phyloP scores from a whole-genome alignment of 2,329 filamentous ascomycete species.

The Fusarium veterinarium region DNA sequence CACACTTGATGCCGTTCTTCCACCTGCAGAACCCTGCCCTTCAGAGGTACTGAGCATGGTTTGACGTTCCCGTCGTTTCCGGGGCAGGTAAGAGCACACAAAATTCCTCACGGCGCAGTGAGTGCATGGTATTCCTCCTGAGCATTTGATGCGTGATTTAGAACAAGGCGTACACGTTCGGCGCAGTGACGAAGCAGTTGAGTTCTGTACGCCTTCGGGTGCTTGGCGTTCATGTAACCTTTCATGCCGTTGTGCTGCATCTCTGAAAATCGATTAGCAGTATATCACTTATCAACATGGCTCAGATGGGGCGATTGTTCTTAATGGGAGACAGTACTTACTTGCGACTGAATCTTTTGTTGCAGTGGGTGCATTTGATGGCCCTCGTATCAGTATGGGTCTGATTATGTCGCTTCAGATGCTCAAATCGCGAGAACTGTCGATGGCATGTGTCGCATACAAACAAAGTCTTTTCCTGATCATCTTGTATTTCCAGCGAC shows the following conservation, averaged over 20 bases:
- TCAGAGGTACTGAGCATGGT: neutral
- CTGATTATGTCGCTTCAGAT: neutral
- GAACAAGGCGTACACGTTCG: neutral
- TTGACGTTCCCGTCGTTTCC: neutral
- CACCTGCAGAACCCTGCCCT: neutral
- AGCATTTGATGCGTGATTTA: neutral
- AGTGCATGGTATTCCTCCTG: neutral
- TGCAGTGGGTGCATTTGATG: neutral
- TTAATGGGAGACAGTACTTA: accelerated
- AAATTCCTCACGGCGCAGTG: neutral
- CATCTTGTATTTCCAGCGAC: neutral
- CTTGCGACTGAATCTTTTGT: neutral
- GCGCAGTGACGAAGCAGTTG: neutral
- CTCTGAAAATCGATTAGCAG: accelerated
- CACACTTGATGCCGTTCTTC: neutral
- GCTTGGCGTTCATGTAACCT: neutral
- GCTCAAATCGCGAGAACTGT: neutral
- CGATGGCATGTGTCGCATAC: neutral
- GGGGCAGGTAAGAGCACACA: neutral
- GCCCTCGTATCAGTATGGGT: neutral
- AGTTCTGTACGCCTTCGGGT: neutral
- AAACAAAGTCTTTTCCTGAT: neutral
- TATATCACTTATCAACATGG: neutral
- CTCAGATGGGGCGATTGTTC: neutral
- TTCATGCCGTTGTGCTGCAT: neutral